Base-by-base conservation (phyloP, 805 yeast species). In the Huiozyma sinensis region DNA sequence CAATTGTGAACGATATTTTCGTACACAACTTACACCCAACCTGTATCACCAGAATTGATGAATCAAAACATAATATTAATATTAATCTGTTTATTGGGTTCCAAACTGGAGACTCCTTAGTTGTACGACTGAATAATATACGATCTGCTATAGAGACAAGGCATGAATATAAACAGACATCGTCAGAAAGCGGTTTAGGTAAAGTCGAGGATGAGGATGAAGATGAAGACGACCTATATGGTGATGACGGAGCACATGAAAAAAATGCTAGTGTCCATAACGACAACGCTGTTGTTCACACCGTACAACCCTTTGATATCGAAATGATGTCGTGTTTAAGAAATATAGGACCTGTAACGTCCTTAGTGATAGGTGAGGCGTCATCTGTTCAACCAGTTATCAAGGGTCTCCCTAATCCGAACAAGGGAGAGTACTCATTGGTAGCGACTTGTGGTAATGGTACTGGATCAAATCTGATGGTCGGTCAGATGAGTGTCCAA, bases 301-400 rank as follows among this genome's bases (percentile, higher is more conserved):
- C 56, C 1, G 58, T 52, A 3, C 50, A 47, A 33, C 66, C 66
- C 4, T 61, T 65, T 49, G 57, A 64, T 49, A 75, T 81, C 45
- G 61, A 66, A 12, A 54, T 67, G 13, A 65, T 72, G 31, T 92
- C 86, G 50, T 62, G 65, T 1, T 56, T 88, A 8, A 54, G 71
- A 2, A 83, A 80, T 53, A 69, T 74, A 50, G 95, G 95, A 0
- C 95, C 95, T 0, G 67, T 83, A 9, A 69, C 83, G 2, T 76
- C 79, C 36, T 71, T 88, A 49, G 71, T 88, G 0, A 52, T 80
- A 32, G 95, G 89, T 0, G 69, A 70, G 40, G 68, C 74, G 28
- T 46, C 63, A 10, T 72, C 83, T 0, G 69, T 75, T 0, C 79
- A 76, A 12, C 66, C 66, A 38, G 72, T 69, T 44, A 66, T 75